These are phyloP conservation scores for Dacryopinax primogenitus DNA, from an alignment of 768 basidiomycete species.

Conservation along the genomic window DNA sequence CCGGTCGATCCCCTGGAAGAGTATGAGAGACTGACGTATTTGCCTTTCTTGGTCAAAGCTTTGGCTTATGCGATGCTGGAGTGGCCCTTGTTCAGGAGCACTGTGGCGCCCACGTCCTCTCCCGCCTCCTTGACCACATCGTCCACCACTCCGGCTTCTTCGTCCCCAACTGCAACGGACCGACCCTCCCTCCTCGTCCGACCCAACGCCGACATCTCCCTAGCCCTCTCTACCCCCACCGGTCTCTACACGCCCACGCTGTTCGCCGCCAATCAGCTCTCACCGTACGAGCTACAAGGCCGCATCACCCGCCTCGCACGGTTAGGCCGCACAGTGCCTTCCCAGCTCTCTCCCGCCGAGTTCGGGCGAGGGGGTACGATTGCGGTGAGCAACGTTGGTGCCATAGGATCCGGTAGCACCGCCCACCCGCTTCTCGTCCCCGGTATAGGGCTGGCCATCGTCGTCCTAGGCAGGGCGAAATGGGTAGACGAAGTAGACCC, in stretches of 20 bases:
- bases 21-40: slow-evolving; percentile 59
- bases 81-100: slow-evolving; percentile 73
- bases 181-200: slow-evolving; percentile 65
- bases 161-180: too few relatives aligned
- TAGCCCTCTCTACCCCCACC: slow-evolving; percentile 68
- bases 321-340: slow-evolving; percentile 55
- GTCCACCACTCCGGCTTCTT: slow-evolving; percentile 9
- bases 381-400: slow-evolving; percentile 72
- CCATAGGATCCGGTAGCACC: slow-evolving; percentile 55
- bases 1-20: slow-evolving; percentile 32
- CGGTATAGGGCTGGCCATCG: slow-evolving; percentile 75
- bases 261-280: slow-evolving; percentile 38
- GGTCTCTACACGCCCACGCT: slow-evolving; percentile 76
- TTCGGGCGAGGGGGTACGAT: slow-evolving; percentile 68
- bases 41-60: slow-evolving; percentile 73
- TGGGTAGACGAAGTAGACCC: slow-evolving; percentile 40
- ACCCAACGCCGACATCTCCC: slow-evolving; percentile 55
- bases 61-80: slow-evolving; percentile 67
- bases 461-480: slow-evolving; percentile 62
- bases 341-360: slow-evolving; percentile 48
- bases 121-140: slow-evolving; percentile 22
- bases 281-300: slow-evolving; percentile 50
- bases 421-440: slow-evolving; percentile 67
- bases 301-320: slow-evolving; percentile 46
- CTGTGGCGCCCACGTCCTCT: slow-evolving; percentile 37